phyloP scores from a whole-genome alignment of 768 basidiomycete species.

The Neoboletus subvelutipes region DNA sequence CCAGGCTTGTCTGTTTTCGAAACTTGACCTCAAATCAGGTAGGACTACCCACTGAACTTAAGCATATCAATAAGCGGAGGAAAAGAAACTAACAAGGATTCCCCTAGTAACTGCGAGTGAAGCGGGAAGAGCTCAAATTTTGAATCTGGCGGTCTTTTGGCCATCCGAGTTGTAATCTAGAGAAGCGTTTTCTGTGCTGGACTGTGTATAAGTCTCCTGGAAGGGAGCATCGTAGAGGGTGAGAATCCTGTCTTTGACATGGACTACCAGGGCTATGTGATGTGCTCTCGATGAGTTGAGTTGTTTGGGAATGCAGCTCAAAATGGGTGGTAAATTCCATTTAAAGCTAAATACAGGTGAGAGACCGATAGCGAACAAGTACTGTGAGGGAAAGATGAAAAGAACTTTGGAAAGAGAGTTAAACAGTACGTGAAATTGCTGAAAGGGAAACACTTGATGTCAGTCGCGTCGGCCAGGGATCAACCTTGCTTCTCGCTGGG shows the following conservation, averaged over 20 bases:
- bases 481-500: constrained; percentile 53
- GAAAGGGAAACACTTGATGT: constrained; percentile 77
- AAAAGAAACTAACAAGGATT: constrained; percentile 92
- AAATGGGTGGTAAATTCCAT: constrained; percentile 80
- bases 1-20: not conserved
- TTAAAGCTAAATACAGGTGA: constrained; percentile 82
- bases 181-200: constrained; percentile 72
- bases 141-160: constrained; percentile 65
- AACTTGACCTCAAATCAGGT: constrained; percentile 75
- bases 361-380: constrained; percentile 85
- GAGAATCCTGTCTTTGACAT: constrained; percentile 65
- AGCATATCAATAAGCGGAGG: constrained; percentile 89
- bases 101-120: constrained; percentile 87
- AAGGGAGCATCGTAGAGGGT: constrained; percentile 80
- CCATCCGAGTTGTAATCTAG: constrained; percentile 75
- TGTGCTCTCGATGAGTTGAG: constrained; percentile 77
- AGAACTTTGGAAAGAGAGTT: constrained; percentile 80
- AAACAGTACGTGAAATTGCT: constrained; percentile 82
- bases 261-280: constrained; percentile 63
- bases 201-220: constrained; percentile 78
- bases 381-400: constrained; percentile 72
- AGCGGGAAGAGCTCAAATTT: constrained; percentile 84
- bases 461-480: constrained; percentile 57
- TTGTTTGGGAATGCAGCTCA: constrained; percentile 86
- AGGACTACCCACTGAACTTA: constrained; percentile 85